Evolutionary conservation across 2,329 filamentous ascomycete species (phyloP), one percentile per base, ranked within the genome.

Genomic region (Colletotrichum sp.): DNA sequence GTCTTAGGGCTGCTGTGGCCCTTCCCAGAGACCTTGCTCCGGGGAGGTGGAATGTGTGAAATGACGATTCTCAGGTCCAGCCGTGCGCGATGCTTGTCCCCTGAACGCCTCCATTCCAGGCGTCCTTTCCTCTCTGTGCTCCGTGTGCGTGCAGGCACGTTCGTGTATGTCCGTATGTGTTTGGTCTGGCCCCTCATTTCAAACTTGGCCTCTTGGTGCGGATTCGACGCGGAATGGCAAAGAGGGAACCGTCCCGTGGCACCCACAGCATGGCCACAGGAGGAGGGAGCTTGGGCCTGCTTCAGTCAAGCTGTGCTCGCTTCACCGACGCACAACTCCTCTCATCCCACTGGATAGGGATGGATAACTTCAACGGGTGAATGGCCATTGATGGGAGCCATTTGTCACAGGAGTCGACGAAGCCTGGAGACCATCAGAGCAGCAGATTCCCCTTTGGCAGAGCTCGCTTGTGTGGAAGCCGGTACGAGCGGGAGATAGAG

Each of bases 81-180:
- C 55, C 71, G 71, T 62, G n/a, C 15, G 36, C 27, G 55, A 62
- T n/a, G 39, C 52, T 69, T 34, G 65, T 73, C 64, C 55, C 64
- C 55, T 72, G 63, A 55, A 69, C 71, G 55, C 65, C 65, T 49
- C 39, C 71, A 73, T 73, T 73, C 71, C 71, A 69, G 27, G 15
- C 27, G 30, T 19, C 30, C 55, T 49, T 62, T 15, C 22, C 25
- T 27, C 36, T 39, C 70, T 49, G 52, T 27, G 39, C 64, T n/a
- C 19, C 34, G 55, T 49, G 19, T 72, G 70, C 34, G 3, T 44
- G 59, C 32, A 13, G 44, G 27, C 29, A 62, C 29, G 8, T 64
- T 39, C 34, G n/a, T 64, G 62, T 25, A 64, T 64, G 34, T 44
- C 30, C 15, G 62, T 39, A 64, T 64, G 36, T 71, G 36, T 64